These are phyloP conservation scores for Fusarium oxysporum DNA, from an alignment of 2,329 filamentous ascomycete species.

Conservation along the genomic window DNA sequence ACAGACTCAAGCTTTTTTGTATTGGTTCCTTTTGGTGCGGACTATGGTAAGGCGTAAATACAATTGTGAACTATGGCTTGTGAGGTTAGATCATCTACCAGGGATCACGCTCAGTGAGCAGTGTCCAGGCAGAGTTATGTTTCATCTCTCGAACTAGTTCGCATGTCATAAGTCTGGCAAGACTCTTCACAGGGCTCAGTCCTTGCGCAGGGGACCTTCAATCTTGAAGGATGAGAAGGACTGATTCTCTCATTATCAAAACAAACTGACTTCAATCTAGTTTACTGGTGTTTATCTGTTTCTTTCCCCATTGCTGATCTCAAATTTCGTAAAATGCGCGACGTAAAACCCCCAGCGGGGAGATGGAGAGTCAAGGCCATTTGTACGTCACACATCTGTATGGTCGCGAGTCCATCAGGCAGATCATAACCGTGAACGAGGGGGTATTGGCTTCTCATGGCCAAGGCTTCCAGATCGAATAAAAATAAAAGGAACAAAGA, in stretches of 20 bases:
- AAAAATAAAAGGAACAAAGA: constrained; percentile 33
- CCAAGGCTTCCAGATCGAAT: constrained; percentile 38
- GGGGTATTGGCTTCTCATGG: constrained; percentile 40
- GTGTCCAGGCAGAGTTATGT: not conserved
- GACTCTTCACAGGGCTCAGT: not conserved
- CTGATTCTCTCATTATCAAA: constrained; percentile 10
- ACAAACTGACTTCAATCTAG: constrained; percentile 36
- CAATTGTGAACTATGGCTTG: not conserved
- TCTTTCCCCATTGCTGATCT: constrained; percentile 17
- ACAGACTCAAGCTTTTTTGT: not conserved
- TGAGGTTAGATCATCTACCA: not conserved
- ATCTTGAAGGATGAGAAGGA: not conserved
- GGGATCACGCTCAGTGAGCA: not conserved
- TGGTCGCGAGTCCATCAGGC: constrained; percentile 39
- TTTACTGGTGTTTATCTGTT: constrained; percentile 26
- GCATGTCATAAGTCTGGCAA: not conserved
- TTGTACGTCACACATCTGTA: constrained; percentile 39
- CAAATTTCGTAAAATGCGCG: constrained; percentile 21
- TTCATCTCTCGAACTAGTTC: not conserved
- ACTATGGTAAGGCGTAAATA: not conserved
- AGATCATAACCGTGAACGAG: constrained; percentile 34
- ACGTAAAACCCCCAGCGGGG: constrained; percentile 24
- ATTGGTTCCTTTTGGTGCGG: not conserved
- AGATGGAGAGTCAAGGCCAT: constrained; percentile 29
- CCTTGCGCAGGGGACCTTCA: not conserved